phyloP scores from a whole-genome alignment of 2,329 filamentous ascomycete genomes.

The Metarhizium humberi region DNA sequence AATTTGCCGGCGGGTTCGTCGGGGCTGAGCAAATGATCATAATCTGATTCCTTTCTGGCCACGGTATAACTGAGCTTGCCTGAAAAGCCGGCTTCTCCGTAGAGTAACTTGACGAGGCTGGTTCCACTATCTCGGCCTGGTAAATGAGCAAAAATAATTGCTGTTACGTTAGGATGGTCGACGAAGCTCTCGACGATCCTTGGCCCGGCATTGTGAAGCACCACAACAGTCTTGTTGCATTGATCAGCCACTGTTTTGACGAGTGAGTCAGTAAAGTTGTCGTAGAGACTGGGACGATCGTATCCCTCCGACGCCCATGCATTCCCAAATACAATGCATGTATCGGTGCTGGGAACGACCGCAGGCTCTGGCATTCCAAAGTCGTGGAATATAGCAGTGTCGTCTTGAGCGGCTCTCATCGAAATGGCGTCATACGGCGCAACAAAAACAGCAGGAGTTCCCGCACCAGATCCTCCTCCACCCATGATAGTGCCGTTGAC shows the following conservation, averaged over 20 bases:
- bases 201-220: slow-evolving; percentile 55
- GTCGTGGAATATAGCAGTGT: slow-evolving; percentile 50
- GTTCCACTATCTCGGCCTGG: slow-evolving; percentile 55
- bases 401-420: slow-evolving; percentile 41
- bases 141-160: slow-evolving; percentile 53
- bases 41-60: slow-evolving; percentile 46
- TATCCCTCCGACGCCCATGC: slow-evolving; percentile 64
- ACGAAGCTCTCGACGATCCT: slow-evolving; percentile 52
- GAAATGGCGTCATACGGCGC: slow-evolving; percentile 47
- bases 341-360: slow-evolving; percentile 42
- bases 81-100: slow-evolving; percentile 46
- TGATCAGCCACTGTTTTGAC: slow-evolving; percentile 46
- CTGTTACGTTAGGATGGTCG: slow-evolving; percentile 55
- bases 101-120: slow-evolving; percentile 46
- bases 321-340: slow-evolving; percentile 61
- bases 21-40: slow-evolving; percentile 33
- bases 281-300: slow-evolving; percentile 50
- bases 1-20: slow-evolving; percentile 39
- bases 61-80: slow-evolving; percentile 55
- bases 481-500: slow-evolving; percentile 32
- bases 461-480: slow-evolving; percentile 40
- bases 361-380: slow-evolving; percentile 36
- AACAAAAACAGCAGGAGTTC: slow-evolving; percentile 35
- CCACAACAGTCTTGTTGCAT: slow-evolving; percentile 53
- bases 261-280: slow-evolving; percentile 54